Evolutionary conservation across 352 stramenopile genomes (phyloP).

Genomic region (Phytopythium cucurbitacearum): DNA sequence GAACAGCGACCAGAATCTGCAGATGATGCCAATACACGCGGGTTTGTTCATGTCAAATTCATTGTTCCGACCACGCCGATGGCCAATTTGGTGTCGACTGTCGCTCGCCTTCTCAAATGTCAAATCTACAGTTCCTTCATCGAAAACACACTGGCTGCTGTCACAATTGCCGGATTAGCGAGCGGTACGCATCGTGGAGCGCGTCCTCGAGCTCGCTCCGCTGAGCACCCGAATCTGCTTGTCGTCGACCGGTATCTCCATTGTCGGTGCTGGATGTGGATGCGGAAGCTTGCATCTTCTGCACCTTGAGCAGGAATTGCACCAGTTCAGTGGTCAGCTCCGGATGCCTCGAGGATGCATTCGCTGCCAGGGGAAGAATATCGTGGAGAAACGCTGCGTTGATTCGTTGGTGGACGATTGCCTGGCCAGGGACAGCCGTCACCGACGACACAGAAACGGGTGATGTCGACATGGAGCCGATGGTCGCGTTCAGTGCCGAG

Average conservation of each 20-base stretch:
- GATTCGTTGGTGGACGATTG: slow-evolving; percentile 1
- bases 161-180: slow-evolving; percentile 2
- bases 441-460: neutral
- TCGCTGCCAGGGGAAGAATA: slow-evolving; percentile 42
- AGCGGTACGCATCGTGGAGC: slow-evolving; percentile 6
- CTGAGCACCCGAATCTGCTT: neutral
- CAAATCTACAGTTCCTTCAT: slow-evolving; percentile 1
- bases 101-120: too few relatives aligned
- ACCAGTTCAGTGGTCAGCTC: slow-evolving; percentile 56
- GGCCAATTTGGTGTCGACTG: slow-evolving; percentile 2
- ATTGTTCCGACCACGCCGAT: neutral
- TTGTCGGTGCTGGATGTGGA: slow-evolving; percentile 12
- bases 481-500: slow-evolving; percentile 11
- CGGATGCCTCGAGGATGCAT: slow-evolving; percentile 38
- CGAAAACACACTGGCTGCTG: slow-evolving; percentile 8
- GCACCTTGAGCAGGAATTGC: slow-evolving; percentile 65
- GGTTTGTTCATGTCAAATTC: too few relatives aligned
- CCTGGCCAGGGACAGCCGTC: neutral
- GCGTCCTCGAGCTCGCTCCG: slow-evolving; percentile 1
- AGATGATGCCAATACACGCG: neutral
- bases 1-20: neutral
- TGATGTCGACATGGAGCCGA: slow-evolving; percentile 4
- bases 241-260: slow-evolving; percentile 9
- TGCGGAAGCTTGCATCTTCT: slow-evolving; percentile 38
- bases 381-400: slow-evolving; percentile 35